Conservation (phyloP, 2,329 filamentous ascomycete species). For the Coniochaeta sp. region DNA sequence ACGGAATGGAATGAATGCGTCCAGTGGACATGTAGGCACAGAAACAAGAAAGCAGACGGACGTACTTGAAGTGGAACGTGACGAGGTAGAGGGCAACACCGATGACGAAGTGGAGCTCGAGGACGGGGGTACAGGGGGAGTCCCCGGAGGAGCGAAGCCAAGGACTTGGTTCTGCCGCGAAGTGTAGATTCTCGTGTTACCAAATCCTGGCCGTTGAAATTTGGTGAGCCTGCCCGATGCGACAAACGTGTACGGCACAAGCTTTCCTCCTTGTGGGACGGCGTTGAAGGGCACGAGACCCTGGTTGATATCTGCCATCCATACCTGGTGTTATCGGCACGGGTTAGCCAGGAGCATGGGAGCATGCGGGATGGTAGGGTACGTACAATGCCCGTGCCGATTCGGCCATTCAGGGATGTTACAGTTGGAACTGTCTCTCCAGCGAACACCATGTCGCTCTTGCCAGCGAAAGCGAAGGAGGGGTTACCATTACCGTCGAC, state of each 20-base stretch:
- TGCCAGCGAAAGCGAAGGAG: constrained; percentile 20
- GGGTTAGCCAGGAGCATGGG: too few species aligned
- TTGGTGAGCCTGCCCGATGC: constrained; percentile 23
- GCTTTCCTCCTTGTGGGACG: constrained; percentile 22
- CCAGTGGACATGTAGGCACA: too few species aligned
- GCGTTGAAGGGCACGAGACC: constrained; percentile 28
- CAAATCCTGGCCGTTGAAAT: constrained; percentile 28
- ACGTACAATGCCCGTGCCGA: constrained; percentile 23
- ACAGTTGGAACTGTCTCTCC: constrained; percentile 26
- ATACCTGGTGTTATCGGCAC: constrained; percentile 6
- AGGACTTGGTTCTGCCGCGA: not conserved
- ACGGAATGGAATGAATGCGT: too few species aligned
- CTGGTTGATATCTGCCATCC: constrained; percentile 26
- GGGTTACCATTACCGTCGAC: constrained; percentile 20
- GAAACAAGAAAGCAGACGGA: too few species aligned
- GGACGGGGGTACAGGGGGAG: not conserved
- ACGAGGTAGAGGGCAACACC: not conserved
- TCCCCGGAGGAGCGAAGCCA: not conserved
- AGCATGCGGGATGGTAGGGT: too few species aligned
- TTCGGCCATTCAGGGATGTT: constrained; percentile 22
- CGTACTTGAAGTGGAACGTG: not conserved
- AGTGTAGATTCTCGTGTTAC: constrained; percentile 22
- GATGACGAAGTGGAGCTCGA: not conserved
- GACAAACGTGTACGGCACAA: not conserved
- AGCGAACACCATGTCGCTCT: constrained; percentile 19